Evolutionary conservation across 2,329 filamentous ascomycete species (phyloP).

Genomic region (Trichoderma asperellum): DNA sequence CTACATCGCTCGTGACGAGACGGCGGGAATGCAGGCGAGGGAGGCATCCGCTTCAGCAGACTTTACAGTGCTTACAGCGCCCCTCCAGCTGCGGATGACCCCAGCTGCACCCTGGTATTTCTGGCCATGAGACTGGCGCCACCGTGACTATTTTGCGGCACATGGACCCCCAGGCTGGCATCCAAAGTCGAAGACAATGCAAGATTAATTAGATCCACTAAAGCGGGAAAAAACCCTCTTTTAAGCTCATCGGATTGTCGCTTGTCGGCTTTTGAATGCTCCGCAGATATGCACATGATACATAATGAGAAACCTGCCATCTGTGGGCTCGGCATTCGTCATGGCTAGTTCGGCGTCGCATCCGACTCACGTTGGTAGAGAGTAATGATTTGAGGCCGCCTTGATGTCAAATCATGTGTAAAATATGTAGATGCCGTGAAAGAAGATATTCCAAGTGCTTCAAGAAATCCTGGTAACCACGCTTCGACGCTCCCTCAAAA

Average conservation of each 20-base stretch:
- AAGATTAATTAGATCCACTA: background rate
- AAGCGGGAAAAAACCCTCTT: background rate
- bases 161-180: conserved; percentile 20
- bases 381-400: background rate
- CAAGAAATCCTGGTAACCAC: background rate
- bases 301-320: conserved; percentile 16
- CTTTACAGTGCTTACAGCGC: conserved; percentile 5
- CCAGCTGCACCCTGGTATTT: background rate
- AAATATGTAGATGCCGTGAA: background rate
- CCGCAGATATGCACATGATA: conserved; percentile 16
- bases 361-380: background rate
- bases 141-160: conserved; percentile 31
- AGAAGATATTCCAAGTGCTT: too few relatives aligned
- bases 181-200: background rate
- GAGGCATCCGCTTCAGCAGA: background rate
- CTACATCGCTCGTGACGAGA: conserved; percentile 3
- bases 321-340: conserved; percentile 12
- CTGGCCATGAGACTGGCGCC: conserved; percentile 29
- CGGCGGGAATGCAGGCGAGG: conserved; percentile 5
- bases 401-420: background rate
- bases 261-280: background rate
- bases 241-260: conserved; percentile 1
- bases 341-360: background rate
- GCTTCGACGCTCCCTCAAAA: background rate
- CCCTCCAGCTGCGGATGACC: conserved; percentile 9